Evolutionary conservation across 2,329 filamentous ascomycete genomes (phyloP).

Genomic region (Cadophora sp.): DNA sequence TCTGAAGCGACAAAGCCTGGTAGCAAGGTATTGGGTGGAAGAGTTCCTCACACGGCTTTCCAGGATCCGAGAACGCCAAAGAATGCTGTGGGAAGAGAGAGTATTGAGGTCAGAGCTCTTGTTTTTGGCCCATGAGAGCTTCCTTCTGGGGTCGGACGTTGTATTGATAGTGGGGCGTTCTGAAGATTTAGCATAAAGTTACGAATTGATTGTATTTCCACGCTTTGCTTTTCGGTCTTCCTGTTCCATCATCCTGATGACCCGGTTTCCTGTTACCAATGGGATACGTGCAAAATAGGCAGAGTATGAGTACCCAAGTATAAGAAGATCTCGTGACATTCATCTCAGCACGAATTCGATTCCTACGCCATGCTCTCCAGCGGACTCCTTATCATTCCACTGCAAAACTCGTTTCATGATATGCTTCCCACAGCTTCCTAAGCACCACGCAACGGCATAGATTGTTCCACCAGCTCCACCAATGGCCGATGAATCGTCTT

Average conservation of each 20-base stretch:
- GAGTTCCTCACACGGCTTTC: constrained; percentile 67
- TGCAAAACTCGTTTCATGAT: too few relatives aligned
- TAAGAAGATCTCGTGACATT: not conserved
- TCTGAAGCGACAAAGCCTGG: constrained; percentile 53
- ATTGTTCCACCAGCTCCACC: not conserved
- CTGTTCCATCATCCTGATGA: not conserved
- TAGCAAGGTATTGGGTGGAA: constrained; percentile 57
- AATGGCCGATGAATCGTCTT: constrained; percentile 5
- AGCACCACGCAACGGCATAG: constrained; percentile 2
- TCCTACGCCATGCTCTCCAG: too few relatives aligned
- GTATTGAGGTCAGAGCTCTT: constrained; percentile 86
- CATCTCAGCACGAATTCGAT: too few relatives aligned
- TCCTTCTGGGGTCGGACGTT: not conserved
- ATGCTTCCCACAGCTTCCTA: not conserved
- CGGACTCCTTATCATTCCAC: too few relatives aligned
- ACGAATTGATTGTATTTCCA: not conserved
- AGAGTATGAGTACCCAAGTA: not conserved
- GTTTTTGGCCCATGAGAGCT: constrained; percentile 62
- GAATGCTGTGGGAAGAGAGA: constrained; percentile 77
- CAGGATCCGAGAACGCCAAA: constrained; percentile 73
- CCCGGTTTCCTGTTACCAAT: not conserved
- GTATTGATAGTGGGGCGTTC: not conserved
- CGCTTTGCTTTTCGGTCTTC: not conserved
- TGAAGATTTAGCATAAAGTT: not conserved
- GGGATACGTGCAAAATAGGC: not conserved